Percentiles rank a stretch among this genome's conserved stretches.
Evolutionary conservation across 306 rosid species (phyloP).

Genomic region (Malus asiatica): DNA sequence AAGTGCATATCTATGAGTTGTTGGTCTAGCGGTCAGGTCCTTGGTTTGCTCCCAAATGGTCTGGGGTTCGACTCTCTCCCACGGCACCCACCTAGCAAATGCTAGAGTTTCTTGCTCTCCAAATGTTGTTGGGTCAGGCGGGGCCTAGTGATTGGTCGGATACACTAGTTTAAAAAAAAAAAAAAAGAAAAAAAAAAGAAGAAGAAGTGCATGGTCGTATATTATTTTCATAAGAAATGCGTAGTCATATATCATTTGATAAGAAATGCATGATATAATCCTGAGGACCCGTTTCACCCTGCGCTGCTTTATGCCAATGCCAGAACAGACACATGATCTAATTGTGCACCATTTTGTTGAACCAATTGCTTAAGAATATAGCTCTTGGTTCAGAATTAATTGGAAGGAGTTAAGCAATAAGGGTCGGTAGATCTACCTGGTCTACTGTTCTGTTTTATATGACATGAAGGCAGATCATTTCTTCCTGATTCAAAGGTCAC

Average conservation of each 20-base stretch:
- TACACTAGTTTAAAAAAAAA: too few species aligned
- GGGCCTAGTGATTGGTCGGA: too few species aligned
- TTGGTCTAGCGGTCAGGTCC: too few species aligned
- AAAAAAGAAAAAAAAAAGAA: too few species aligned
- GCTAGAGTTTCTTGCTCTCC: too few species aligned
- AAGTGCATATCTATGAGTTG: not conserved
- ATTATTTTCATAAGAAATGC: not conserved
- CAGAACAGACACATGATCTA: not conserved
- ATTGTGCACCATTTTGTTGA: not conserved
- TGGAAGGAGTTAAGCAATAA: not conserved
- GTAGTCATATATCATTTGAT: not conserved
- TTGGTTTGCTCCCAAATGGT: too few species aligned
- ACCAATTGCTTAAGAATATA: not conserved
- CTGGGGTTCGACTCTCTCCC: too few species aligned
- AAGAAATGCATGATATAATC: not conserved
- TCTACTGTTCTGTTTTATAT: not conserved
- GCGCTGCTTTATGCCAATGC: not conserved
- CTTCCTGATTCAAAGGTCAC: not conserved
- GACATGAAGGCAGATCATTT: constrained; percentile 6
- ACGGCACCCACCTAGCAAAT: too few species aligned
- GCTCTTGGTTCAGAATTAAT: not conserved
- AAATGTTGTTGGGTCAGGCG: too few species aligned
- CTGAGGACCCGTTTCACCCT: not conserved
- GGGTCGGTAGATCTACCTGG: not conserved
- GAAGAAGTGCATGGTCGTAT: not conserved